Evolutionary conservation across 495 filamentous ascomycete genomes (phyloP).

Genomic region (Hypoxylon fuscum): DNA sequence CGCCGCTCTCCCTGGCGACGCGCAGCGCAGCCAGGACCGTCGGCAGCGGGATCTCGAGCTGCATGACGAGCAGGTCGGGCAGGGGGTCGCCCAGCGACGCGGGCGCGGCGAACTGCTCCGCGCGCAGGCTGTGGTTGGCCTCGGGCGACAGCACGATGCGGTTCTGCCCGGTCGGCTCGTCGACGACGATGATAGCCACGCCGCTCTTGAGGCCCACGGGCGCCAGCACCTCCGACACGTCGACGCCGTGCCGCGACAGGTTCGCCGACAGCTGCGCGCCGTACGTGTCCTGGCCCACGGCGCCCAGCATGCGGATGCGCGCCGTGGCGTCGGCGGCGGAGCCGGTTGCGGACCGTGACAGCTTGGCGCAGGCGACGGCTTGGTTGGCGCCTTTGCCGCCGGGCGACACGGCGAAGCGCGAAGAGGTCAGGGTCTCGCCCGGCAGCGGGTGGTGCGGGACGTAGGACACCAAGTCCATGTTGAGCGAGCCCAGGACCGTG

Average conservation of each 20-base stretch:
- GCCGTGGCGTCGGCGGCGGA: slow-evolving; percentile 49
- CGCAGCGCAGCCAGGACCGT: slow-evolving; percentile 74
- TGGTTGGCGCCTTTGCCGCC: slow-evolving; percentile 98
- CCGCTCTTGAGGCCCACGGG: slow-evolving; percentile 71
- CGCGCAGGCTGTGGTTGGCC: slow-evolving; percentile 70
- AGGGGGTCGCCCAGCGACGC: slow-evolving; percentile 41
- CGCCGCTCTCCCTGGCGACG: slow-evolving; percentile 57
- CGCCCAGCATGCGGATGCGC: slow-evolving; percentile 80
- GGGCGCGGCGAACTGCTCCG: slow-evolving; percentile 36
- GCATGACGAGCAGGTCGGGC: slow-evolving; percentile 80
- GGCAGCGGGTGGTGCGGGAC: slow-evolving; percentile 82
- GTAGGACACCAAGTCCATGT: slow-evolving; percentile 88
- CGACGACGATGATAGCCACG: slow-evolving; percentile 85
- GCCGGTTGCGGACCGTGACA: slow-evolving; percentile 49
- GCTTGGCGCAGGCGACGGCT: slow-evolving; percentile 75
- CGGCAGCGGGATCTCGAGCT: slow-evolving; percentile 83
- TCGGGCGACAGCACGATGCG: slow-evolving; percentile 82
- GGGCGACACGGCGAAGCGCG: slow-evolving; percentile 76
- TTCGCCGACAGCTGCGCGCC: slow-evolving; percentile 60
- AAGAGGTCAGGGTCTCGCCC: slow-evolving; percentile 89
- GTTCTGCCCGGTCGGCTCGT: slow-evolving; percentile 80
- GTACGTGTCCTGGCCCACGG: slow-evolving; percentile 78
- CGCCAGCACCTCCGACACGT: slow-evolving; percentile 62
- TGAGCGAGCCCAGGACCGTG: slow-evolving; percentile 89
- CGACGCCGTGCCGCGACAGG: slow-evolving; percentile 69